Evolutionary conservation across 441 rosid genomes (phyloP), one percentile per base, ranked within the genome.

Genomic region (Gossypium trilobum): DNA sequence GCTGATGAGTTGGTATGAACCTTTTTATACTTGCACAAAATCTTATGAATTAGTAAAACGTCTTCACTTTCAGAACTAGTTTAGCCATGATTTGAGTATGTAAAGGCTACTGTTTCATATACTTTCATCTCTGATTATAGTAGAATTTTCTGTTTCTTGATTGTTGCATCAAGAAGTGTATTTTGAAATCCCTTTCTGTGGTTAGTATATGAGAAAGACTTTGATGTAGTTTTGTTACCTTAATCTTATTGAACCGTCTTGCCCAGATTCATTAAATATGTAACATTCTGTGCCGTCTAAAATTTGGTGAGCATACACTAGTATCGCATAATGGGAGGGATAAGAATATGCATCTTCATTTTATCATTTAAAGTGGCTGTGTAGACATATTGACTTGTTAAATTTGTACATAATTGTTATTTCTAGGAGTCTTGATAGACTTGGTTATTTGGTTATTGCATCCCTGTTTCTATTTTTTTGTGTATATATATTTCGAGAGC

Each of bases 1-100:
- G 67, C 88, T 72, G 95, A 88, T 82, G 87, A 73, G 74, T 82
- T 92, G 85, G 99, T 92, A 86, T 81, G 31, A 62, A 23, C 54
- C 27, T 31, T 56, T 69, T 17, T 31, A 31, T 52, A 10, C 61
- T 14, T 7, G 14, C 29, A 25, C 29, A 9, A 71, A 23, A 22
- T 16, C 59, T 14, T 50, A 50, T 14, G 58, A 67, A 14, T 50
- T 22, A 50, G 14, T 8, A 27, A 50, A 25, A 0, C 3, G 2
- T 20, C 33, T 59, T 20, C 20, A 6, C 31, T 72, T 6, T 22
- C 57, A 59, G 19, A 58, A 27, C 29, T 52, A 52, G 50, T 46
- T 44, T 57, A 25, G 8, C 42, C 27, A 11, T 33, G 16, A 29
- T 29, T 51, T 65, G 44, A 33, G 65, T 71, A 29, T 58, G 31